Base-by-base conservation (phyloP, 2,329 filamentous ascomycete species). In the Alternaria solani region DNA sequence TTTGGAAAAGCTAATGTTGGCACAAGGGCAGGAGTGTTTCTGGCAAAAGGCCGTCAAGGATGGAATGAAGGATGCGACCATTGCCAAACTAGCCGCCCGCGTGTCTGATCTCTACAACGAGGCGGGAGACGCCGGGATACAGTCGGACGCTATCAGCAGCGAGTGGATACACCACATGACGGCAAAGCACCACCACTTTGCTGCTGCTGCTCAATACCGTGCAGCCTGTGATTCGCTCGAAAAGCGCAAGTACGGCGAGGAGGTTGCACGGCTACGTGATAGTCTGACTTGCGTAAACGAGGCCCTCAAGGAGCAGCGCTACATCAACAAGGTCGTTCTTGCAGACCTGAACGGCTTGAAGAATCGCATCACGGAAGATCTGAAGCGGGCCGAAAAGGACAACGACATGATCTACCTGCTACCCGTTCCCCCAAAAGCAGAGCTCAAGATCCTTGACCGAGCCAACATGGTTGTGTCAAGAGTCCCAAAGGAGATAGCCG, bases 131-230 rank as follows among this genome's bases (percentile, higher is more conserved):
- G 90, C 89, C 65, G 94, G 93, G 9, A 89, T 96, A 75, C 92
- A 93, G 78, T 97, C 93, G 64, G 90, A 97, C 71, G 89, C 92
- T 16, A 89, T 98, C 67, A 95, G 92, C 75, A 94, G 91, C 57
- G 91, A 95, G 64, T 98, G 94, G 95, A 97, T 99, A 69, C 94
- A 98, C 78, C 94, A 98, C 76, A 94, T 96, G 86, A 94, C 91
- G 26, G 95, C 94, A 6, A 99, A 98, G 77, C 94, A 98, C 74
- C 92, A 97, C 74, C 95, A 98, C 78, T 98, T 99, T 80, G 94
- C 94, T 1, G 94, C 93, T 0, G 95, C 95, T 0, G 95, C 95
- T 0, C 95, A 99, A 75, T 98, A 94, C 70, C 86, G 95, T 14
- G 93, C 94, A 26, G 93, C 95, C 0, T 90, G 93, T 64, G 94